Conservation (phyloP, 345 rosid genomes). For the Eucalyptus victrix region DNA sequence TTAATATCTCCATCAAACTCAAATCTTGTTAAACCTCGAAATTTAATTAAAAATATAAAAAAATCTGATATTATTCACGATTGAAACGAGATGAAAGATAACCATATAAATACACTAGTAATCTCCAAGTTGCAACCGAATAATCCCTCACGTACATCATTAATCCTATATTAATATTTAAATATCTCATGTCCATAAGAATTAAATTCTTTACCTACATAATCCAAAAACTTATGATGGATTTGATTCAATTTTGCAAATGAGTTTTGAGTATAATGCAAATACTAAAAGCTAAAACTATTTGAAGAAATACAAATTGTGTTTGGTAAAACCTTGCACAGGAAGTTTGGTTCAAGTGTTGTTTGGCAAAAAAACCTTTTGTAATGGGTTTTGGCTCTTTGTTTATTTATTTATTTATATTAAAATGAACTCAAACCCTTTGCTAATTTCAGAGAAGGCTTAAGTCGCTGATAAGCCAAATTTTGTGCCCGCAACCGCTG, state of each 20-base stretch:
- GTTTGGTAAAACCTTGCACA: too few species aligned
- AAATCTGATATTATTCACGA: background rate
- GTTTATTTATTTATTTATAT: too few species aligned
- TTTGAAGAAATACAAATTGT: too few species aligned
- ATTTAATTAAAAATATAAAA: background rate
- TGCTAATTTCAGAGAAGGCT: rapidly evolving
- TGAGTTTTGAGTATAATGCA: too few species aligned
- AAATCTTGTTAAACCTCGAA: background rate
- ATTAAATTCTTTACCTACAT: background rate
- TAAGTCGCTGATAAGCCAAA: rapidly evolving
- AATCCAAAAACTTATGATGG: background rate
- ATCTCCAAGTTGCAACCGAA: background rate
- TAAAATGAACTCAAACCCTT: too few species aligned
- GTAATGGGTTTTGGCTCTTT: too few species aligned
- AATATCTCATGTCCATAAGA: background rate
- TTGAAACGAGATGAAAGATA: background rate
- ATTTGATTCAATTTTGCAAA: too few species aligned
- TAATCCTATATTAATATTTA: background rate
- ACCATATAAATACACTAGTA: background rate
- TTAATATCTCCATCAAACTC: background rate
- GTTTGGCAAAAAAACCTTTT: too few species aligned
- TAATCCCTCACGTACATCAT: background rate
- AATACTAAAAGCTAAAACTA: too few species aligned
- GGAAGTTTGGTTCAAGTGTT: too few species aligned
- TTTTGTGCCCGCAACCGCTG: rapidly evolving